Evolutionary conservation across 2,329 filamentous ascomycete species (phyloP).

Genomic region (Paraconiothyrium sp.): DNA sequence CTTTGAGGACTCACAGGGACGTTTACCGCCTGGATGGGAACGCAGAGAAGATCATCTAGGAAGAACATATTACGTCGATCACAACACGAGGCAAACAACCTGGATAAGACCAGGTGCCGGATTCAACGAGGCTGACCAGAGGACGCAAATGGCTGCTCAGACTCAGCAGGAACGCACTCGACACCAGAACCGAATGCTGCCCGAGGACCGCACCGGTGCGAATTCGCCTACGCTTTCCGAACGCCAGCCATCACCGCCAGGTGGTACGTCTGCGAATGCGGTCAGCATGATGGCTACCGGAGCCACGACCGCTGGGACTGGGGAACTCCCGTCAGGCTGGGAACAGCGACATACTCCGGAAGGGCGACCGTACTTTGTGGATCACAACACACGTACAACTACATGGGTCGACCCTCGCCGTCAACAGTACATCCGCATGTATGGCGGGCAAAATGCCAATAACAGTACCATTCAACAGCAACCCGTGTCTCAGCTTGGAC

Average conservation of each 20-base stretch:
- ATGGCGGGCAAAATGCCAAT: constrained; percentile 80
- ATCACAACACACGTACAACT: constrained; percentile 97
- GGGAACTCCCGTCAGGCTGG: constrained; percentile 95
- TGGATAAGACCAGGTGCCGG: constrained; percentile 90
- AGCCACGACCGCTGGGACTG: constrained; percentile 91
- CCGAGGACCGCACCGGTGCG: constrained; percentile 92
- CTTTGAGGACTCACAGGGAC: constrained; percentile 95
- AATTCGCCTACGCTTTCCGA: constrained; percentile 83
- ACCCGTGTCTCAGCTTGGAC: constrained; percentile 94
- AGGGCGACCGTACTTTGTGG: constrained; percentile 94
- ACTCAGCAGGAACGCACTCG: constrained; percentile 92
- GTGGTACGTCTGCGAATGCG: constrained; percentile 62
- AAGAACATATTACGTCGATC: constrained; percentile 97
- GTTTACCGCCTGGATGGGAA: constrained; percentile 94
- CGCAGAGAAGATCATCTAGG: constrained; percentile 93
- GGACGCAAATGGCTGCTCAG: constrained; percentile 84
- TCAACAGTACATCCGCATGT: constrained; percentile 99
- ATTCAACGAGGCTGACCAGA: constrained; percentile 78
- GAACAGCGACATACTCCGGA: constrained; percentile 96
- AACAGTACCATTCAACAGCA: constrained; percentile 94
- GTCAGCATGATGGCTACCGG: constrained; percentile 94
- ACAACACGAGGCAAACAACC: constrained; percentile 95
- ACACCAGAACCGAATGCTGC: constrained; percentile 94
- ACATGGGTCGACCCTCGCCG: constrained; percentile 98
- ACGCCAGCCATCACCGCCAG: constrained; percentile 54